These are phyloP conservation scores for Helianthus tuberosus DNA, from an alignment of 129 eudicot species.

Conservation along the genomic window DNA sequence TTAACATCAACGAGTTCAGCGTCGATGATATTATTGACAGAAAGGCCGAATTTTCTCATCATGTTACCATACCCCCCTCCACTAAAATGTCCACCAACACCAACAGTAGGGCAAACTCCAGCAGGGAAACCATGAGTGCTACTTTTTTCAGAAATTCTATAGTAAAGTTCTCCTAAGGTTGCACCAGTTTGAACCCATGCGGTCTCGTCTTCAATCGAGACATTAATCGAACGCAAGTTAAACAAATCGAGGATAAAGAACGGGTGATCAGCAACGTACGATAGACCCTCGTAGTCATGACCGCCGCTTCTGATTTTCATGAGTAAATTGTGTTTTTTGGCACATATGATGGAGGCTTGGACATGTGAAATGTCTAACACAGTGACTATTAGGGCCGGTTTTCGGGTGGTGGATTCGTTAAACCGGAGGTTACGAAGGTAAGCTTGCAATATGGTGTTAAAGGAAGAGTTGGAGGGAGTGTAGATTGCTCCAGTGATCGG, in stretches of 20 bases:
- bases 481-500: conserved; percentile 11
- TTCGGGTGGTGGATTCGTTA: conserved; percentile 1
- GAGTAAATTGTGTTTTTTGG: conserved; percentile 2
- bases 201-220: conserved; percentile 1
- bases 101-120: conserved; percentile 3
- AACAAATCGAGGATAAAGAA: conserved; percentile 1
- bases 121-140: background rate
- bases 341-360: background rate
- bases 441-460: background rate
- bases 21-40: background rate
- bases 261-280: background rate
- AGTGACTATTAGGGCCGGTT: conserved; percentile 1
- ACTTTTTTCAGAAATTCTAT: background rate
- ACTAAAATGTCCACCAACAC: conserved; percentile 2
- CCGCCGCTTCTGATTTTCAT: conserved; percentile 7
- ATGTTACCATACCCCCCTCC: conserved; percentile 4
- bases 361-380: conserved; percentile 10
- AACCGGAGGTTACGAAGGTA: conserved; percentile 13
- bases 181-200: conserved; percentile 8
- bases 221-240: background rate
- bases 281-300: conserved; percentile 6
- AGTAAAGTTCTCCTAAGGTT: conserved; percentile 4
- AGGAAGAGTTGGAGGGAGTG: conserved; percentile 6
- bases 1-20: background rate
- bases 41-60: background rate